Evolutionary conservation across 2,329 filamentous ascomycete genomes (phyloP), one percentile per base, ranked within the genome.

Genomic region (Cercospora sp.): DNA sequence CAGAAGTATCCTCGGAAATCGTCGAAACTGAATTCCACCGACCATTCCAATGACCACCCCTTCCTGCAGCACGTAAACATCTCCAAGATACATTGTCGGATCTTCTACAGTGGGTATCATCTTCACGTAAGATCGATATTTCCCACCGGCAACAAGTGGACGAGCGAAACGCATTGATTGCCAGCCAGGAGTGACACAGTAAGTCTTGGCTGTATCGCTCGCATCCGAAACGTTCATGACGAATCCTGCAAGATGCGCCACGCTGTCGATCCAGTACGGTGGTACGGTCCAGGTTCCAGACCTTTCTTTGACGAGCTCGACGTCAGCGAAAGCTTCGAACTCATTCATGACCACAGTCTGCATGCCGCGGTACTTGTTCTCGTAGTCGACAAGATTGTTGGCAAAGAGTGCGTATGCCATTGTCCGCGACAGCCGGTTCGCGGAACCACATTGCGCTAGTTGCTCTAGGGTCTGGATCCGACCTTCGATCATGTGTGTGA

Each of bases 1-100:
- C 69, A 91, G 82, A 24, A 89, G 82, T 72, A 86, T 86, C 73
- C 89, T 88, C 37, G 89, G 88, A 62, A 90, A 89, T 70, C 86
- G 83, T 76, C 87, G 86, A 82, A 90, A 90, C 78, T 88, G 88
- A 71, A 75, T 71, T 10, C 66, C 72, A 10, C 66, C 66, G 16
- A 75, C 68, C 59, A 72, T 65, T 1, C 70, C 74, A 2, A 73
- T 60, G 30, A 76, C 66, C 12, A 45, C 66, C 13, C 57, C 61
- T 10, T 73, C 61, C 13, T 63, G 68, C 34, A 76, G 45, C 59
- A 76, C 70, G 62, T 72, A 74, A 16, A 74, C 71, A 55, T 74
- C 73, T 12, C 73, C 72, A 1, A 70, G 34, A 62, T 67, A 74
- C 13, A 70, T 62, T 0, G 58, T 69, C 5, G 72, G 62, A n/a